Conservation (phyloP, 129 eudicot species). For the Flaveria ramosissima region DNA sequence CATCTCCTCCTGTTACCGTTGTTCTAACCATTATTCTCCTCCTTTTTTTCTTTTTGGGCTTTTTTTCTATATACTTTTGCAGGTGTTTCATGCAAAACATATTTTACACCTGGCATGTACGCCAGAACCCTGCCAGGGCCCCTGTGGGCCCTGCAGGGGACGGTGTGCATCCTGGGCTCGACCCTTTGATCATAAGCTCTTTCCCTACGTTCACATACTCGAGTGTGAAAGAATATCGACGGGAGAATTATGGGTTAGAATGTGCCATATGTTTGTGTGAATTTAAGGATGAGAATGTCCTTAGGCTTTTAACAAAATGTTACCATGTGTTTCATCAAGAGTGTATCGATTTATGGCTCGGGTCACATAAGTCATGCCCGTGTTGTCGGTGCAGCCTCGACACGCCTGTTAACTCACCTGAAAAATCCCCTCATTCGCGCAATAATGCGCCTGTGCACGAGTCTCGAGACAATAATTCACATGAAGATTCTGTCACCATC, state of each 20-base stretch:
- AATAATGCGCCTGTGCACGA: constrained; percentile 3
- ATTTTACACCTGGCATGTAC: constrained; percentile 38
- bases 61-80: constrained; percentile 62
- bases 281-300: constrained; percentile 49
- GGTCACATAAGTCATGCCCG: constrained; percentile 71
- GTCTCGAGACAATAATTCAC: constrained; percentile 28
- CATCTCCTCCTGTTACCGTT: constrained; percentile 58
- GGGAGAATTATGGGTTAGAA: constrained; percentile 64
- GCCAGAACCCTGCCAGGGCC: constrained; percentile 29
- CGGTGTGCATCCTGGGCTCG: constrained; percentile 43
- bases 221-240: constrained; percentile 52
- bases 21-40: constrained; percentile 56
- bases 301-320: constrained; percentile 59
- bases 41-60: constrained; percentile 52
- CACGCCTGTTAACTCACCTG: constrained; percentile 26
- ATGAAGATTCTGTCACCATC: constrained; percentile 37
- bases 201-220: constrained; percentile 74
- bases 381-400: constrained; percentile 72
- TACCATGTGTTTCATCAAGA: constrained; percentile 82
- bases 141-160: constrained; percentile 15
- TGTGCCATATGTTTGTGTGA: constrained; percentile 82
- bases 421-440: constrained; percentile 26
- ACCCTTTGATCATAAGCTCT: constrained; percentile 44
- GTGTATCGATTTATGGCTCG: constrained; percentile 85
- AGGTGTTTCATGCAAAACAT: constrained; percentile 62